These are phyloP conservation scores for Collybia sordida DNA, from an alignment of 768 basidiomycete species.

Conservation along the genomic window DNA sequence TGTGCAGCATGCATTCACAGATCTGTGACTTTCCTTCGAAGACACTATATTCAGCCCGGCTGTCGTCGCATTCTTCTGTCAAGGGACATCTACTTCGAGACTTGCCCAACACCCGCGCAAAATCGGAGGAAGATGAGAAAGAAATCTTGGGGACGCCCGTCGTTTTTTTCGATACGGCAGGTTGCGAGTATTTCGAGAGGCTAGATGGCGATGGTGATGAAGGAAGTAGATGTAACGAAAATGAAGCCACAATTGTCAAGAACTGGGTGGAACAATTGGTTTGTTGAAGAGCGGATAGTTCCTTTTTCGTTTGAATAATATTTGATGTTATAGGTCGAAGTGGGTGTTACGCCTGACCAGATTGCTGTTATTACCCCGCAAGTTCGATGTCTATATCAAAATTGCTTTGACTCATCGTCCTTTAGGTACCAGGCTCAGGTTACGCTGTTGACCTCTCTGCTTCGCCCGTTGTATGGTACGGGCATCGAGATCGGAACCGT, in stretches of 20 bases:
- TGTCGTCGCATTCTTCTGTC: conserved; percentile 73
- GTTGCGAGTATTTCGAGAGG: conserved; percentile 91
- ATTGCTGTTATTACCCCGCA: conserved; percentile 90
- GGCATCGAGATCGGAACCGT: conserved; percentile 90
- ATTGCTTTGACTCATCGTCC: not conserved
- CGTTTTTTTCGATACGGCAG: conserved; percentile 92
- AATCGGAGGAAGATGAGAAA: conserved; percentile 63
- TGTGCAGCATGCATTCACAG: conserved; percentile 75
- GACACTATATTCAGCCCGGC: conserved; percentile 71
- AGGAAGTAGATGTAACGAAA: conserved; percentile 91
- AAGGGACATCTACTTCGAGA: conserved; percentile 70
- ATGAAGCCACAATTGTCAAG: conserved; percentile 85
- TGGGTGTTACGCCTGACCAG: conserved; percentile 64
- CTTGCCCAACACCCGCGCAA: conserved; percentile 51
- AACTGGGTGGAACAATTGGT: conserved; percentile 84
- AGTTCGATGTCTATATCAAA: conserved; percentile 14
- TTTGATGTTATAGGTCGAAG: conserved; percentile 44
- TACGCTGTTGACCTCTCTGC: conserved; percentile 71
- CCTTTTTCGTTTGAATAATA: not conserved
- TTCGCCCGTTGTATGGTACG: conserved; percentile 68
- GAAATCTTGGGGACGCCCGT: conserved; percentile 78
- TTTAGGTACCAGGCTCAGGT: conserved; percentile 93
- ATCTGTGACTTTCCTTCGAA: conserved; percentile 88
- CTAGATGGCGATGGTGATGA: conserved; percentile 79
- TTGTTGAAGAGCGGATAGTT: conserved; percentile 3